Percentiles rank a stretch among this genome's conserved stretches.
Evolutionary conservation across 148 eudicot genomes (phyloP).

Genomic region (Simmondsia chinensis): DNA sequence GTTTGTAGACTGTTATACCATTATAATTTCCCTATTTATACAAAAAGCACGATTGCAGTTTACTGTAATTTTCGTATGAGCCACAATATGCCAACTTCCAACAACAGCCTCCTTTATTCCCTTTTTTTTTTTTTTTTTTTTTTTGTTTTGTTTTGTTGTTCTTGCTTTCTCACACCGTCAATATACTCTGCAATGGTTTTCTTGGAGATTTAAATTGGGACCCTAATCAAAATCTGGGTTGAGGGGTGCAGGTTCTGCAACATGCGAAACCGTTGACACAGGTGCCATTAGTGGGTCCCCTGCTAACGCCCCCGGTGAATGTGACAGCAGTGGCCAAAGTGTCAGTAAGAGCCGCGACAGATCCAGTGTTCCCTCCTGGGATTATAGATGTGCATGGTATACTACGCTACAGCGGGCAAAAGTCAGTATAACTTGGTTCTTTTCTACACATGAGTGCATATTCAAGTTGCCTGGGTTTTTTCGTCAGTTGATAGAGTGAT

Average conservation of each 20-base stretch:
- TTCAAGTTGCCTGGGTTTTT: too few species aligned
- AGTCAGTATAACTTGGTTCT: conserved; percentile 19
- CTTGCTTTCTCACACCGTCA: background rate
- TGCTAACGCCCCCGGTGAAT: conserved; percentile 65
- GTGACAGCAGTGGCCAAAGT: conserved; percentile 69
- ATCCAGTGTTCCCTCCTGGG: conserved; percentile 84
- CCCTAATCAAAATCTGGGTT: background rate
- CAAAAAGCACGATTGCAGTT: too few species aligned
- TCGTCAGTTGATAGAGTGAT: too few species aligned
- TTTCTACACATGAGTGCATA: too few species aligned
- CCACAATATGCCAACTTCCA: too few species aligned
- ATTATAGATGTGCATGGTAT: conserved; percentile 66
- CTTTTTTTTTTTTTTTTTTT: background rate
- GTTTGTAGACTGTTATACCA: too few species aligned
- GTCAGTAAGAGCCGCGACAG: conserved; percentile 74
- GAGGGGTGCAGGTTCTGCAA: conserved; percentile 73
- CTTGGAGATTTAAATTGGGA: background rate
- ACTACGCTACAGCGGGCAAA: conserved; percentile 49
- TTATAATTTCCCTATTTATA: too few species aligned
- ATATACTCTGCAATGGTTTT: background rate
- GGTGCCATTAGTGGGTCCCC: conserved; percentile 64
- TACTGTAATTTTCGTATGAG: too few species aligned
- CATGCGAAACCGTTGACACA: conserved; percentile 54
- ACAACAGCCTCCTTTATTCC: too few species aligned
- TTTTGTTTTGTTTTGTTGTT: background rate